Evolutionary conservation across 768 basidiomycete genomes (phyloP).

Genomic region (Candolleomyces eurysporus): DNA sequence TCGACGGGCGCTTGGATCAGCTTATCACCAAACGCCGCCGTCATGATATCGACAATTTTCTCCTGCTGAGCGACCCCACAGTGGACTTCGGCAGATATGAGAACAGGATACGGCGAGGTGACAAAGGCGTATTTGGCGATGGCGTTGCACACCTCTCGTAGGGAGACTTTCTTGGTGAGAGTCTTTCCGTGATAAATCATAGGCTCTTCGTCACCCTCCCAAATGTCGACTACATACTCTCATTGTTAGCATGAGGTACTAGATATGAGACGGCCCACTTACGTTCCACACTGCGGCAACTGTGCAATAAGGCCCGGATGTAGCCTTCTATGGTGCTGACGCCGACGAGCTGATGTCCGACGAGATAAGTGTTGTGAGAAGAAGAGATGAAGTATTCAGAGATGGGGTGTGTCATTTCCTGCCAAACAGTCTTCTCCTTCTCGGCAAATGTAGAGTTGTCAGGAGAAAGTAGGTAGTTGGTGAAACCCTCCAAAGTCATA

Average conservation of each 20-base stretch:
- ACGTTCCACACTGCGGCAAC: slow-evolving; percentile 95
- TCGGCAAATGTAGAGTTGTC: slow-evolving; percentile 64
- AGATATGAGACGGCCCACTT: slow-evolving; percentile 25
- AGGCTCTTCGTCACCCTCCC: slow-evolving; percentile 83
- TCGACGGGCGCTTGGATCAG: slow-evolving; percentile 41
- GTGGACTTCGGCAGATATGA: slow-evolving; percentile 92
- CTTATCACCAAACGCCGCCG: slow-evolving; percentile 39
- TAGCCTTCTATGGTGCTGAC: slow-evolving; percentile 91
- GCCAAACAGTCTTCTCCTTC: slow-evolving; percentile 44
- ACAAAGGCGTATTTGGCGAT: slow-evolving; percentile 90
- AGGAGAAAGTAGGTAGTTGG: slow-evolving; percentile 74
- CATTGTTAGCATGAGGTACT: neutral
- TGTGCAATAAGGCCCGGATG: slow-evolving; percentile 83
- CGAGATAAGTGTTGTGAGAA: slow-evolving; percentile 89
- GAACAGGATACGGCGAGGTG: slow-evolving; percentile 85
- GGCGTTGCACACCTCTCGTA: slow-evolving; percentile 79
- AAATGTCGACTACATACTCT: slow-evolving; percentile 74
- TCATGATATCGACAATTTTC: slow-evolving; percentile 74
- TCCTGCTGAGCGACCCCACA: slow-evolving; percentile 80
- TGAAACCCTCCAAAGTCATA: slow-evolving; percentile 64
- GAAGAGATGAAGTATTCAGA: slow-evolving; percentile 89
- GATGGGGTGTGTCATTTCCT: slow-evolving; percentile 88
- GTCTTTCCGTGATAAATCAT: slow-evolving; percentile 89
- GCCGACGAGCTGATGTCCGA: slow-evolving; percentile 84
- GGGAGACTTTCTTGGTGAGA: slow-evolving; percentile 77